These are phyloP conservation scores for Monilinia laxa DNA, from an alignment of 2,329 filamentous ascomycete species.

Conservation along the genomic window DNA sequence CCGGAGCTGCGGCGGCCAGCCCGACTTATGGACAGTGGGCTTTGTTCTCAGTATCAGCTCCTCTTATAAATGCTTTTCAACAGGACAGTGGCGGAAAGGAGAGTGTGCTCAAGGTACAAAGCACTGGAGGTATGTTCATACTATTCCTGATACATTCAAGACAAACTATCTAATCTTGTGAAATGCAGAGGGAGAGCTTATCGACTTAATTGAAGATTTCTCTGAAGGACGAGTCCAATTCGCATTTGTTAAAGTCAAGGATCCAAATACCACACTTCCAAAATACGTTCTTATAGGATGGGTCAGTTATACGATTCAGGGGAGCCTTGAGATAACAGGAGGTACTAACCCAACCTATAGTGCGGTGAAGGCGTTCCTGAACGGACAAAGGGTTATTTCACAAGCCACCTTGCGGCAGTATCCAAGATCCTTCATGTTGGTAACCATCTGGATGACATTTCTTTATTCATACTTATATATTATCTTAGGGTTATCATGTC, in stretches of 20 bases:
- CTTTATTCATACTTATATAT: constrained; percentile 23
- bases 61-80: constrained; percentile 90
- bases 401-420: constrained; percentile 85
- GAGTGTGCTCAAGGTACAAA: constrained; percentile 92
- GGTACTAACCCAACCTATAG: constrained; percentile 44
- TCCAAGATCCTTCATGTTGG: constrained; percentile 82
- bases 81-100: constrained; percentile 78
- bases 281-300: constrained; percentile 94
- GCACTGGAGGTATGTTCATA: constrained; percentile 67
- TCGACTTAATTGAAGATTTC: constrained; percentile 90
- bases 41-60: constrained; percentile 88
- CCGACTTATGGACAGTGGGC: constrained; percentile 91
- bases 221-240: constrained; percentile 96
- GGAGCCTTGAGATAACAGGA: not conserved
- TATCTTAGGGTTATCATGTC: constrained; percentile 78
- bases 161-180: constrained; percentile 9
- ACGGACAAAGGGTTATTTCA: constrained; percentile 97
- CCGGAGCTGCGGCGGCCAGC: constrained; percentile 61
- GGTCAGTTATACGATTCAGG: constrained; percentile 46
- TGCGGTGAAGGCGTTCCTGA: constrained; percentile 98
- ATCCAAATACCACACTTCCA: constrained; percentile 83
- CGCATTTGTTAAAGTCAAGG: constrained; percentile 93
- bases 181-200: constrained; percentile 77
- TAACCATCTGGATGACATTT: constrained; percentile 20
- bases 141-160: not conserved